Base-by-base conservation (phyloP, 768 basidiomycete genomes). In the Collybia mongolica region DNA sequence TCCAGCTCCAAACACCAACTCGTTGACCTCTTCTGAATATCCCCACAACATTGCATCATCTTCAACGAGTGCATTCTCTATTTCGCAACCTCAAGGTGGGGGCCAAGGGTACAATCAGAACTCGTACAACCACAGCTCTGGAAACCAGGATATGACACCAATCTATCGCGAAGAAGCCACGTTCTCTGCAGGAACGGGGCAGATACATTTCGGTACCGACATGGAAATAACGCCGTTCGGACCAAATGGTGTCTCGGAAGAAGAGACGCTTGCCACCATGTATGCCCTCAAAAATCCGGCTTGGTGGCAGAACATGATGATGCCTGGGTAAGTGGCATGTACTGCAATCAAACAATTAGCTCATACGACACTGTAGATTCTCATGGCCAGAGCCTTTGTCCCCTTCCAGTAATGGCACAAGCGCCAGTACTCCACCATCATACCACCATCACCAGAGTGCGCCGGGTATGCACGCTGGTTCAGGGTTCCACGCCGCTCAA, bases 251-350 rank as follows among this genome's bases (percentile, higher is more conserved):
- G 65, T 74, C 29, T 69, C 76, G 20, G 77, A 77, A 15, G 83
- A 80, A 37, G 79, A 86, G 39, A 77, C 82, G 65, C 72, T 88
- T 53, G 88, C 87, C 0, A 79, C 86, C 17, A 85, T 91, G 83
- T 77, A 82, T 44, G 82, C 82, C 23, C 71, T 92, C 49, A 83
- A 86, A 54, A 87, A 84, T 44, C 83, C 83, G 2, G 75, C 70
- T 6, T 91, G 83, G 79, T 90, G 86, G 88, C 67, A 76, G 39
- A 86, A 79, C 43, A 85, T 89, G 83, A 86, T 90, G 88, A 88
- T 91, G 86, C 89, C 89, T 32, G 89, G 89, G 84, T 86, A 63
- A 40, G 68, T 50, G 12, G 11, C 38, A 38, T 12, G 32, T 12
- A 24, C 9, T 6, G 4, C 18, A 18, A 23, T 28, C 15, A 37